phyloP scores from a whole-genome alignment of 2,329 filamentous ascomycete species.

The Plenodomus biglobosus region DNA sequence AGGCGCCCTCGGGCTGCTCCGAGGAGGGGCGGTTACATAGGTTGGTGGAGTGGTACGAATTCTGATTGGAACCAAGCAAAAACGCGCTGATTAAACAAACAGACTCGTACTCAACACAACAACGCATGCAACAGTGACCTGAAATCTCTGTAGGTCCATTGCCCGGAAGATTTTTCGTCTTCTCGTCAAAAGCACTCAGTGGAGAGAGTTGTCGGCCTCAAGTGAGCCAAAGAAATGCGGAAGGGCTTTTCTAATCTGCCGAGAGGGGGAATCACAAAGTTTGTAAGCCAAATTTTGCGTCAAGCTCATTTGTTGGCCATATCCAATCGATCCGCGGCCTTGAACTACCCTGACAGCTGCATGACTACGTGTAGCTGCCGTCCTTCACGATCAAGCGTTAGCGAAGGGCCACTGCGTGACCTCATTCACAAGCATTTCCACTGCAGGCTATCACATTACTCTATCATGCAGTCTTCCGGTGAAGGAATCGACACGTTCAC shows the following conservation, averaged over 20 bases:
- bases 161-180: neutral
- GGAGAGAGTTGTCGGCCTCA: neutral
- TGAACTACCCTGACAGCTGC: constrained; percentile 11
- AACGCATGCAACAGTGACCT: neutral
- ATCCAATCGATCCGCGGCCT: constrained; percentile 13
- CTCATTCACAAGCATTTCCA: constrained; percentile 6
- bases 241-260: neutral
- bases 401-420: constrained; percentile 11
- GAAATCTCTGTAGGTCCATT: neutral
- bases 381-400: constrained; percentile 15
- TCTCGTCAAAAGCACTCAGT: neutral
- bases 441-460: constrained; percentile 15
- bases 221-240: neutral
- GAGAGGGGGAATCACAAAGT: neutral
- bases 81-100: constrained; percentile 8
- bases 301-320: neutral
- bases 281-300: constrained; percentile 12
- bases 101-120: neutral
- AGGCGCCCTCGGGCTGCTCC: constrained; percentile 3
- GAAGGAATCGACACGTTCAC: constrained; percentile 8
- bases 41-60: neutral
- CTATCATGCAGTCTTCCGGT: constrained; percentile 24
- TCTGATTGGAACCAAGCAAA: constrained; percentile 3
- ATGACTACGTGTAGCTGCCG: constrained; percentile 25
- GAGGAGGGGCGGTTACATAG: constrained; percentile 1